These are phyloP conservation scores for Dictyostelium intermedium DNA, from an alignment of 78 protist genomes.

Conservation along the genomic window DNA sequence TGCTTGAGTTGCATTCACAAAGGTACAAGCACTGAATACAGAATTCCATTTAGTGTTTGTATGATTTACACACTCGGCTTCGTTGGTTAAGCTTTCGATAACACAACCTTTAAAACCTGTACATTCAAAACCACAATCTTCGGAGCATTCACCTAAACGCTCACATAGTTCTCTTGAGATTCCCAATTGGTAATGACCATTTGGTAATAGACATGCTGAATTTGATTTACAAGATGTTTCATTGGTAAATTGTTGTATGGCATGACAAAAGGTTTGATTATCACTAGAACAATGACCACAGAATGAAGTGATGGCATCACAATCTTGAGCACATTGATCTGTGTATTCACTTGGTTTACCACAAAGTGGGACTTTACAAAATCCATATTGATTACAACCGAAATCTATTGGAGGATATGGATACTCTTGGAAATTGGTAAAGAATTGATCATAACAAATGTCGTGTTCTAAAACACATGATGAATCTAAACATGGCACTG, in stretches of 20 bases:
- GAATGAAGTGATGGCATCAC: not conserved
- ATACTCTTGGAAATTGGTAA: not conserved
- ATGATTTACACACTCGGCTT: not conserved
- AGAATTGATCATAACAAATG: constrained; percentile 30
- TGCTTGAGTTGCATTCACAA: not conserved
- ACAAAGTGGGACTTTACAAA: not conserved
- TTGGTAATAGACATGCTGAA: not conserved
- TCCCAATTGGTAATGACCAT: not conserved
- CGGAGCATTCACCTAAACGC: not conserved
- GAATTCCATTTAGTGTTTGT: not conserved
- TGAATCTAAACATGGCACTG: constrained; percentile 1
- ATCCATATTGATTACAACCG: not conserved
- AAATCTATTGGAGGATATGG: not conserved
- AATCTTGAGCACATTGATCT: not conserved
- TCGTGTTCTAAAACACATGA: constrained; percentile 45
- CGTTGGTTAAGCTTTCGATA: not conserved
- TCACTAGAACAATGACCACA: constrained; percentile 52
- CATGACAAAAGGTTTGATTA: constrained; percentile 11
- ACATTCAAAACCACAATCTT: constrained; percentile 39
- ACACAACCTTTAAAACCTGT: not conserved
- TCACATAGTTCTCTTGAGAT: not conserved
- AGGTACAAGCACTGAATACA: not conserved
- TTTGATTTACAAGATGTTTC: not conserved
- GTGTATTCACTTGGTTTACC: no score
- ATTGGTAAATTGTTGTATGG: not conserved